phyloP scores from a whole-genome alignment of 371 early-diverging fungal genomes.

The Mucor saturninus region DNA sequence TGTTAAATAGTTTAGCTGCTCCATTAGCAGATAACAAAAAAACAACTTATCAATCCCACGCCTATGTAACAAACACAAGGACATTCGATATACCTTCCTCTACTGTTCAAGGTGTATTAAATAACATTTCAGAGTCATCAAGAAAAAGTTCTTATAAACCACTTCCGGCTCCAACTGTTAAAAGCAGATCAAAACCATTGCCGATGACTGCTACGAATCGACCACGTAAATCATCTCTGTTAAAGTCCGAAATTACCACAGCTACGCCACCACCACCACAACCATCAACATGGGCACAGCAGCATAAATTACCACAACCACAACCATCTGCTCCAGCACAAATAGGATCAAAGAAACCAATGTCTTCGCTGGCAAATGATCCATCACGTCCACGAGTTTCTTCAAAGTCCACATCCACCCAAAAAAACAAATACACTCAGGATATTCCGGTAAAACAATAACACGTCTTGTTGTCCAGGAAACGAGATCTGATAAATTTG shows the following conservation, averaged over 20 bases:
- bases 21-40: neutral
- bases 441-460: conserved; percentile 17
- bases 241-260: conserved; percentile 7
- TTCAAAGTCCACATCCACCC: conserved; percentile 10
- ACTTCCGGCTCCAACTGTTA: neutral
- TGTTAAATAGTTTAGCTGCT: conserved; percentile 4
- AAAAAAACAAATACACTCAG: conserved; percentile 5
- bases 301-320: neutral
- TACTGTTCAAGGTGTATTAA: conserved; percentile 17
- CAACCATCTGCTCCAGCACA: neutral
- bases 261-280: neutral
- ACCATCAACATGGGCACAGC: no score
- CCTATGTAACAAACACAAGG: conserved; percentile 6
- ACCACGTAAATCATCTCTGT: conserved; percentile 10
- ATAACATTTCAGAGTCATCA: conserved; percentile 11
- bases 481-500: no score
- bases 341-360: neutral
- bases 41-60: neutral
- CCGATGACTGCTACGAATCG: neutral
- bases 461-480: no score
- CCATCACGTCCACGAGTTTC: conserved; percentile 13
- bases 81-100: conserved; percentile 1
- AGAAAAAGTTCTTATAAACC: conserved; percentile 6
- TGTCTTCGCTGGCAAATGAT: conserved; percentile 4
- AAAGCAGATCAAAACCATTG: neutral